A percentile compares a stretch with the other conserved stretches of the same genome.
phyloP scores from a whole-genome alignment of 2,329 filamentous ascomycete species.

The Fusarium cyanostomum region DNA sequence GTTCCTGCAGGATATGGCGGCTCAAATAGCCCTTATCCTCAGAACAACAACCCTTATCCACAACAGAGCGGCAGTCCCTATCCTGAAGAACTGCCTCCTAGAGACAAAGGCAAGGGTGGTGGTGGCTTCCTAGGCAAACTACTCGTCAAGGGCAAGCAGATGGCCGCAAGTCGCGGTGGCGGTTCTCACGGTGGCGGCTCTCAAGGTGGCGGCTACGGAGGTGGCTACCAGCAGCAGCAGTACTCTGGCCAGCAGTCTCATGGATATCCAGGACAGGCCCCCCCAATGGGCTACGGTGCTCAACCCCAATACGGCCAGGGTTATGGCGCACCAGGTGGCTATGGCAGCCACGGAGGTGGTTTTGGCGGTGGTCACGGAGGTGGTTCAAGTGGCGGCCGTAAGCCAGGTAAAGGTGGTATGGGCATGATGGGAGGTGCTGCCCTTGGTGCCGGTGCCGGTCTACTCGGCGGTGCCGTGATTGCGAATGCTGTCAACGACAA shows the following conservation, averaged over 20 bases:
- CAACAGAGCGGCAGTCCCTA: constrained; percentile 44
- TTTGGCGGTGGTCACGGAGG: constrained; percentile 45
- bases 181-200: constrained; percentile 30
- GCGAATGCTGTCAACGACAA: constrained; percentile 72
- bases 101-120: constrained; percentile 49
- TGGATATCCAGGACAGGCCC: constrained; percentile 39
- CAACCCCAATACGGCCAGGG: constrained; percentile 41
- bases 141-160: constrained; percentile 57
- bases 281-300: constrained; percentile 42
- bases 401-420: constrained; percentile 58
- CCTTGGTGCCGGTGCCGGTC: constrained; percentile 81
- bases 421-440: constrained; percentile 79
- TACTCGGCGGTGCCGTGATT: constrained; percentile 80
- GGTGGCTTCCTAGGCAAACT: constrained; percentile 64
- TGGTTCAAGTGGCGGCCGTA: constrained; percentile 48
- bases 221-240: constrained; percentile 45
- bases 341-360: constrained; percentile 47
- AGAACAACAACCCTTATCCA: constrained; percentile 41
- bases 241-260: constrained; percentile 40
- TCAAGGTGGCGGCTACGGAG: constrained; percentile 33
- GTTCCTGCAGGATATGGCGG: constrained; percentile 48
- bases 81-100: constrained; percentile 56
- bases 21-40: constrained; percentile 44
- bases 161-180: constrained; percentile 45
- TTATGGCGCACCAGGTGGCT: constrained; percentile 25